Evolutionary conservation across 2,329 filamentous ascomycete genomes (phyloP).

Genomic region (Huntiella savannae): DNA sequence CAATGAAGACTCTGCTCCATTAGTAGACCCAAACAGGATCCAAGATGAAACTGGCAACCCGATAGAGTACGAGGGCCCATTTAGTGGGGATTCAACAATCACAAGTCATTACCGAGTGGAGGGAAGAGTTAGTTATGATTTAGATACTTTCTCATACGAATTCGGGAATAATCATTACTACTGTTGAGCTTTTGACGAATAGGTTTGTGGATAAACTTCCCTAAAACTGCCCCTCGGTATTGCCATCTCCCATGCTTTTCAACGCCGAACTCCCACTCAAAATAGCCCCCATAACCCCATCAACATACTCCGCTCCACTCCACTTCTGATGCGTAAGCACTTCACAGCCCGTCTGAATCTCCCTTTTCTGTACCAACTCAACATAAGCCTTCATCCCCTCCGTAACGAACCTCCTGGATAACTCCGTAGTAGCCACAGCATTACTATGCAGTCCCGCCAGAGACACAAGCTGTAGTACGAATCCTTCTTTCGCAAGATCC

Average conservation of each 20-base stretch:
- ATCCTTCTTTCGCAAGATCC: slow-evolving; percentile 84
- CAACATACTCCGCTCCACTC: slow-evolving; percentile 53
- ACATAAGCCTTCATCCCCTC: slow-evolving; percentile 97
- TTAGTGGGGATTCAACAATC: no score
- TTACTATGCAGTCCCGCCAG: slow-evolving; percentile 48
- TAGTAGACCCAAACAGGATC: no score
- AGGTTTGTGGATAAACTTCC: slow-evolving; percentile 11
- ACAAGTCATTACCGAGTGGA: no score
- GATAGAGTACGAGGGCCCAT: no score
- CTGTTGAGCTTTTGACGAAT: no score
- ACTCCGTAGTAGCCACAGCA: slow-evolving; percentile 47
- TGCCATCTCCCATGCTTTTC: slow-evolving; percentile 88
- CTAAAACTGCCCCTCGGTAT: slow-evolving; percentile 57
- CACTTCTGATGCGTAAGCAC: slow-evolving; percentile 92
- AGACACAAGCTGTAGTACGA: slow-evolving; percentile 48
- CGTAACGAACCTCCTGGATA: slow-evolving; percentile 65
- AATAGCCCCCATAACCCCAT: slow-evolving; percentile 75
- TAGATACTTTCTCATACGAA: no score
- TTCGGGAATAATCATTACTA: no score
- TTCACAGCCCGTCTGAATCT: slow-evolving; percentile 81
- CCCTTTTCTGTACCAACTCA: slow-evolving; percentile 70
- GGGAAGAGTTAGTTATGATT: no score
- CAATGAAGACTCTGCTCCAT: no score
- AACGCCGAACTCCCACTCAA: slow-evolving; percentile 79
- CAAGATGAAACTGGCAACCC: no score